Conservation (phyloP, 2,329 filamentous ascomycete species). For the Grosmannia clavigera region DNA sequence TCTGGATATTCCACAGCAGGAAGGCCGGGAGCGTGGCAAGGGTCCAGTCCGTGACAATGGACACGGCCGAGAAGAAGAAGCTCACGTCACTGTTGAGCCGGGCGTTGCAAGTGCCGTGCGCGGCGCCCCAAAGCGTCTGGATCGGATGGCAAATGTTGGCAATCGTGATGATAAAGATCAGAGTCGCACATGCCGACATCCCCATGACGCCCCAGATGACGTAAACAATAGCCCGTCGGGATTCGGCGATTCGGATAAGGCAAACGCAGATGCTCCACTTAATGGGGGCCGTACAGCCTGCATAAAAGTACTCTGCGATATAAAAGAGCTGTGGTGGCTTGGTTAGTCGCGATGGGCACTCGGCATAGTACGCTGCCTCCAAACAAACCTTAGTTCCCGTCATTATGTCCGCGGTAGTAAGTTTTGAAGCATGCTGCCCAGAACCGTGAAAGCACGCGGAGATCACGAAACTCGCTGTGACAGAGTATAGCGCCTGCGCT, state of each 20-base stretch:
- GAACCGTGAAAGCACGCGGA: background rate
- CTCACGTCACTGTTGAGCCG: background rate
- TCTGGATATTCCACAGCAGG: background rate
- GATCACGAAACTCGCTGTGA: background rate
- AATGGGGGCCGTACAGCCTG: background rate
- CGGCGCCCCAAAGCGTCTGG: slow-evolving; percentile 1
- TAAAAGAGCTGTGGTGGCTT: background rate
- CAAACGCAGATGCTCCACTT: slow-evolving; percentile 1
- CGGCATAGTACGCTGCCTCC: background rate
- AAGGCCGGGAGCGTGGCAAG: background rate
- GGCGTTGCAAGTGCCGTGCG: background rate
- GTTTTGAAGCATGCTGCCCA: background rate
- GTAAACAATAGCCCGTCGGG: background rate
- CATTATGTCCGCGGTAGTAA: background rate
- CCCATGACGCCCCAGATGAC: background rate
- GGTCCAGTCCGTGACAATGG: slow-evolving; percentile 2
- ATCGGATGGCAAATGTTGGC: slow-evolving; percentile 3
- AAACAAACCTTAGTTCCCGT: background rate
- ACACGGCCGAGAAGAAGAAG: slow-evolving; percentile 2
- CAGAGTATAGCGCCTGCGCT: background rate
- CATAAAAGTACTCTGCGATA: slow-evolving; percentile 1
- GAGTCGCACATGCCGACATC: background rate
- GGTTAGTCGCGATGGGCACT: background rate
- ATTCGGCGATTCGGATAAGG: background rate
- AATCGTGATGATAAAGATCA: background rate